These are phyloP conservation scores for Beauveria asiatica DNA, from an alignment of 2,329 filamentous ascomycete genomes.

Conservation along the genomic window DNA sequence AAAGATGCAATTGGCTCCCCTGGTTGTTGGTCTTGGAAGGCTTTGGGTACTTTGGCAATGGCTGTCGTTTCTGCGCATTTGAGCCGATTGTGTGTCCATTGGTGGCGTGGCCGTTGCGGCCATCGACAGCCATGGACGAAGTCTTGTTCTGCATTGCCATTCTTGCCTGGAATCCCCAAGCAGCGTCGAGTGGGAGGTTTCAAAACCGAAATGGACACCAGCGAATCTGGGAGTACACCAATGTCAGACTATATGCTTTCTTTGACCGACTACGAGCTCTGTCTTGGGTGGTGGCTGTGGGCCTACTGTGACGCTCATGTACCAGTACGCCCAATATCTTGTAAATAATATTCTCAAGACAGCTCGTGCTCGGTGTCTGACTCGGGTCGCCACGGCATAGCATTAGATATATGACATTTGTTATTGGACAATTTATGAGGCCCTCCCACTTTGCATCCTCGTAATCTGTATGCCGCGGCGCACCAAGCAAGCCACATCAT, in stretches of 20 bases:
- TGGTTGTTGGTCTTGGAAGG: background rate
- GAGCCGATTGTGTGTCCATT: background rate
- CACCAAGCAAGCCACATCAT: background rate
- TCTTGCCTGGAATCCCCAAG: background rate
- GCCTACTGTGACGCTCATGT: background rate
- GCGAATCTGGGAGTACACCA: background rate
- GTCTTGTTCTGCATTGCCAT: background rate
- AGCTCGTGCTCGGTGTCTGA: background rate
- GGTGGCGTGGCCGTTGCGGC: background rate
- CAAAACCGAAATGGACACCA: background rate
- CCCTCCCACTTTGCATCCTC: background rate
- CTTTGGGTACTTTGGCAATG: background rate
- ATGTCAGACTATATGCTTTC: background rate
- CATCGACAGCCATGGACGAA: background rate
- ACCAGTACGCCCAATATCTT: background rate
- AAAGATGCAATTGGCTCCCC: slow-evolving; percentile 12
- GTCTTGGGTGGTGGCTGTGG: background rate
- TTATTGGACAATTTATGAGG: background rate
- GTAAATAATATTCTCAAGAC: background rate
- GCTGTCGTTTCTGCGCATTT: background rate
- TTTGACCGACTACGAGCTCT: background rate
- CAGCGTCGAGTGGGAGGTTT: background rate
- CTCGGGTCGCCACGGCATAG: background rate
- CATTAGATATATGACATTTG: background rate
- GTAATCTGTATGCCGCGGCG: background rate